These are phyloP conservation scores for Fusarium pilosicola DNA, from an alignment of 2,329 filamentous ascomycete genomes.

Conservation along the genomic window DNA sequence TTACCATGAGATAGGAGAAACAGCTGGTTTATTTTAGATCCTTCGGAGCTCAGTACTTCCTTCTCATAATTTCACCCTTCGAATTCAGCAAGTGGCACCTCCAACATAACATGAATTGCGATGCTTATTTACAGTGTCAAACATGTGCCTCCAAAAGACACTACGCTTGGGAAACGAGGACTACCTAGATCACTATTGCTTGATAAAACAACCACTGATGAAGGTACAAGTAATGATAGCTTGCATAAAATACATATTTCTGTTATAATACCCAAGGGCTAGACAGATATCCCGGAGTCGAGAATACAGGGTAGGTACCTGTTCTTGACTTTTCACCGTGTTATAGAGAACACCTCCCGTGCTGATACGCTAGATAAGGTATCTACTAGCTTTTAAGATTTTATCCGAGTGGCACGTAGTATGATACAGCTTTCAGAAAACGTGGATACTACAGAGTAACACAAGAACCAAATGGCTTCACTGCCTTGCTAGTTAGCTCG, in stretches of 20 bases:
- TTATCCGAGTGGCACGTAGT: background rate
- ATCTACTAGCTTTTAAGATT: background rate
- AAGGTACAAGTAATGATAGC: background rate
- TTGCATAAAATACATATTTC: background rate
- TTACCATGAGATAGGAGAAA: no score
- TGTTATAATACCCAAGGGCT: background rate
- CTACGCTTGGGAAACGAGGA: background rate
- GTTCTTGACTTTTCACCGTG: background rate
- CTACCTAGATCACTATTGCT: background rate
- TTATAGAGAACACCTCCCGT: background rate
- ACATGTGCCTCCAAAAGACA: no score
- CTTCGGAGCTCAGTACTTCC: background rate
- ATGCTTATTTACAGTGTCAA: no score
- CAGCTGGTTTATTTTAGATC: background rate
- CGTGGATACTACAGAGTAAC: background rate
- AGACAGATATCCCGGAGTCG: background rate
- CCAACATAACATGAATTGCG: background rate
- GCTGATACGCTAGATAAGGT: background rate
- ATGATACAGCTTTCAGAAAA: background rate
- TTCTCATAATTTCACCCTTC: background rate
- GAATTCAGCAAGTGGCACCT: background rate
- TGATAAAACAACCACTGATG: no score
- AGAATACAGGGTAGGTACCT: background rate
- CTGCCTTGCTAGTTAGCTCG: background rate
- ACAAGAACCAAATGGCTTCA: background rate